These are phyloP conservation scores for Populus nigra DNA, from an alignment of 345 rosid genomes.

Conservation along the genomic window DNA sequence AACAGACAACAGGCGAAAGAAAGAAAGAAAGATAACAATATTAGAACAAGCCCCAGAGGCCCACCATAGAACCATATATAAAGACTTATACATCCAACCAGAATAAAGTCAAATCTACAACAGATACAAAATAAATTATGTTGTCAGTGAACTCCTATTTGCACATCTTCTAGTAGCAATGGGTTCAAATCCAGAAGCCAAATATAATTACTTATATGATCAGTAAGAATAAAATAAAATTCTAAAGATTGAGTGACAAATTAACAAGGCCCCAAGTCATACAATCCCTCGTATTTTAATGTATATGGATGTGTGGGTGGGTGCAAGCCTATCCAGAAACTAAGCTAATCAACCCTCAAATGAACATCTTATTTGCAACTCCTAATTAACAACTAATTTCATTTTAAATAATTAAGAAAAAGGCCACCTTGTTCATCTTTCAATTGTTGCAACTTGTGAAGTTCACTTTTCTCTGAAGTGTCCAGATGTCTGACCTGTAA, in stretches of 20 bases:
- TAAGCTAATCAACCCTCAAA: not conserved
- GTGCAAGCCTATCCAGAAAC: not conserved
- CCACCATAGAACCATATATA: not conserved
- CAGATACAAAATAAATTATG: not conserved
- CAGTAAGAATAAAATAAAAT: not conserved
- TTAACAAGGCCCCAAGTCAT: not conserved
- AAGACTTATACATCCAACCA: not conserved
- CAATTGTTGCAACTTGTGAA: slow-evolving; percentile 94
- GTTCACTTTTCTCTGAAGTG: slow-evolving; percentile 98
- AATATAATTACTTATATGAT: not conserved
- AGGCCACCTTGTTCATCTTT: slow-evolving; percentile 96
- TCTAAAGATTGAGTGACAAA: not conserved
- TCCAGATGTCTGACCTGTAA: slow-evolving; percentile 95
- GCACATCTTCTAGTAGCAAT: not conserved
- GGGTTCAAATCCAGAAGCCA: not conserved
- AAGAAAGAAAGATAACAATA: not conserved
- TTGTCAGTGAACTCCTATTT: not conserved
- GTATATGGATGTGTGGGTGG: not conserved
- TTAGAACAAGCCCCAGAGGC: not conserved
- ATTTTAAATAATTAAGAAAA: not conserved
- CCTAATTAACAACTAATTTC: not conserved
- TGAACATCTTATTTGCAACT: not conserved
- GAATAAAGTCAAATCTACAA: slow-evolving; percentile 2
- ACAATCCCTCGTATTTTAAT: not conserved
- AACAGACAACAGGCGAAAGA: not conserved